phyloP scores from a whole-genome alignment of 805 yeast species.

The Ogataea haglerorum region DNA sequence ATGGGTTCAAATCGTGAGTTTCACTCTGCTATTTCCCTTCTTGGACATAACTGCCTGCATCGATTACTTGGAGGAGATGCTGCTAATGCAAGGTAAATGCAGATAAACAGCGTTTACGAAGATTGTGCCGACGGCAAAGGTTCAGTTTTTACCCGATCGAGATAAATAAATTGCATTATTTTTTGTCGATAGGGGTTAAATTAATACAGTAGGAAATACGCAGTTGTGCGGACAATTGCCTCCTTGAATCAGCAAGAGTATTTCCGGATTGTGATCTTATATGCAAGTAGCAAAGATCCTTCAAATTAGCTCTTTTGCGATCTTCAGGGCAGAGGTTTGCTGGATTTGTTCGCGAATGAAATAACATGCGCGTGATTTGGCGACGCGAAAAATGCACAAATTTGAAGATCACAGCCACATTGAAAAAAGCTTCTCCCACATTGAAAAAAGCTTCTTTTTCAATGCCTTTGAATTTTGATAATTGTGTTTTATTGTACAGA shows the following conservation, averaged over 20 bases:
- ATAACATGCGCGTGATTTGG: not conserved
- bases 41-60: slow-evolving; percentile 6
- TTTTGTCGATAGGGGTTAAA: not conserved
- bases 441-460: not conserved
- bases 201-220: too few species aligned
- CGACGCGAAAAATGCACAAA: not conserved
- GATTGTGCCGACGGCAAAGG: too few species aligned
- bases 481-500: too few species aligned
- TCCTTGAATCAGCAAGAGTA: too few species aligned
- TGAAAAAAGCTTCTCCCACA: not conserved
- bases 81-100: not conserved
- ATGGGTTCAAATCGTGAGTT: not conserved
- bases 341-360: not conserved
- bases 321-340: too few species aligned
- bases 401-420: not conserved
- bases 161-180: not conserved
- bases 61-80: not conserved
- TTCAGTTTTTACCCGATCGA: not conserved
- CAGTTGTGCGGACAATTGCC: too few species aligned
- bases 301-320: too few species aligned
- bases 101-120: not conserved
- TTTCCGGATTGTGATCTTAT: too few species aligned
- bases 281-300: too few species aligned
- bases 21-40: slow-evolving; percentile 7
- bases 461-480: not conserved